Base-by-base conservation (phyloP, 768 basidiomycete species). In the Hirschioporus abietinus region DNA sequence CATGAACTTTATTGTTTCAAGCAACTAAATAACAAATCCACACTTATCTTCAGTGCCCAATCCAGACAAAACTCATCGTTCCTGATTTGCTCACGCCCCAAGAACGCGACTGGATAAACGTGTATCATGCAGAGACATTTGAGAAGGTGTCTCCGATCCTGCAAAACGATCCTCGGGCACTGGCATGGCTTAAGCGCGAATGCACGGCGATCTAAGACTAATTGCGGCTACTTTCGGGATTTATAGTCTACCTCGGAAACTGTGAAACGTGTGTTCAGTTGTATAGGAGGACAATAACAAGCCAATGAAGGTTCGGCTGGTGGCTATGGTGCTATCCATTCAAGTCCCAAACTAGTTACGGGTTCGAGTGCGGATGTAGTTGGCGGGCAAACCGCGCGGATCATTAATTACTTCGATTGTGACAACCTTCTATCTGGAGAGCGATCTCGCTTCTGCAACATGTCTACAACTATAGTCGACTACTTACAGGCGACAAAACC, bases 31-130 rank as follows among this genome's bases (percentile, higher is more conserved):
- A 8, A 3, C 30, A 30, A 30, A 61, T 61, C 1, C 17, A 24
- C 9, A 8, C 25, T 24, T 34, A 18, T 61, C 34, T 68, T 60
- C 65, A 82, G 90, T 93, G 87, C 69, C 96, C 96, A 0, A 93
- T 98, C 20, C 91, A 96, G 69, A 92, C 88, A 69, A 94, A 87
- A 67, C 83, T 99, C 58, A 77, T 97, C 58, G 88, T 95, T 64
- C 67, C 76, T 8, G 74, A 74, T 0, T 73, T 99, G 42, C 73
- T 99, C 52, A 83, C 83, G 9, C 80, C 72, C 20, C 78, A 83
- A n/a, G 95, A 99, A 78, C 84, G 80, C 70, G 78, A 76, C 64
- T 99, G 96, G 96, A 68, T 98, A 68, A 87, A 98, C 71, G 79
- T 74, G 1, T 98, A 99, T 72, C 93, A 99, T 76, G 80, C 78